Evolutionary conservation across 2,329 filamentous ascomycete genomes (phyloP).

Genomic region (Incumbomyces delicatus): DNA sequence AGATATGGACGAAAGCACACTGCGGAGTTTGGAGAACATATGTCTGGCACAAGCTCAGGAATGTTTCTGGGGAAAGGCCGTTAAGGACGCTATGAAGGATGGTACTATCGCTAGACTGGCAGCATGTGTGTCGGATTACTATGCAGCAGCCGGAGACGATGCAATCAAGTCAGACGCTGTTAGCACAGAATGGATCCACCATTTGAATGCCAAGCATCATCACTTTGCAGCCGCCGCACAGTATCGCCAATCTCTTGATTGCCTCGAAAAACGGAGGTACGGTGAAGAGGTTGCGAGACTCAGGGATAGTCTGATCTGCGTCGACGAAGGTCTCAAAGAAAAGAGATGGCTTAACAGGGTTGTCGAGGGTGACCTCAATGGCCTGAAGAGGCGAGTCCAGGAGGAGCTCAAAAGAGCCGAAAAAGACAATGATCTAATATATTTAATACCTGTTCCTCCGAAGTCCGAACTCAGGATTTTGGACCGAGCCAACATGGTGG

Average conservation of each 20-base stretch:
- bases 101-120: conserved; percentile 84
- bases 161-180: conserved; percentile 83
- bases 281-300: conserved; percentile 89
- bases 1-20: conserved; percentile 84
- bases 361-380: conserved; percentile 72
- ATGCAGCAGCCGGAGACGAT: conserved; percentile 71
- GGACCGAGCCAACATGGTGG: conserved; percentile 82
- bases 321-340: conserved; percentile 79
- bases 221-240: conserved; percentile 95
- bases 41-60: conserved; percentile 90
- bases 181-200: conserved; percentile 93
- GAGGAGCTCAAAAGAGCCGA: conserved; percentile 83
- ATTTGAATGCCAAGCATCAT: conserved; percentile 92
- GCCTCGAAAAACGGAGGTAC: conserved; percentile 85
- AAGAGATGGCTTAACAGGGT: conserved; percentile 69
- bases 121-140: conserved; percentile 82
- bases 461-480: conserved; percentile 81
- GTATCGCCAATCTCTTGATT: conserved; percentile 81
- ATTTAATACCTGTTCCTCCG: conserved; percentile 71
- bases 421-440: conserved; percentile 94
- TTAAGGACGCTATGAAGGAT: conserved; percentile 88
- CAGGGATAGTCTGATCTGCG: conserved; percentile 69
- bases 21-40: conserved; percentile 73
- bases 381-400: conserved; percentile 68
- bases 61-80: conserved; percentile 96